Conservation (phyloP, 306 rosid genomes). For the Medicago arabica region DNA sequence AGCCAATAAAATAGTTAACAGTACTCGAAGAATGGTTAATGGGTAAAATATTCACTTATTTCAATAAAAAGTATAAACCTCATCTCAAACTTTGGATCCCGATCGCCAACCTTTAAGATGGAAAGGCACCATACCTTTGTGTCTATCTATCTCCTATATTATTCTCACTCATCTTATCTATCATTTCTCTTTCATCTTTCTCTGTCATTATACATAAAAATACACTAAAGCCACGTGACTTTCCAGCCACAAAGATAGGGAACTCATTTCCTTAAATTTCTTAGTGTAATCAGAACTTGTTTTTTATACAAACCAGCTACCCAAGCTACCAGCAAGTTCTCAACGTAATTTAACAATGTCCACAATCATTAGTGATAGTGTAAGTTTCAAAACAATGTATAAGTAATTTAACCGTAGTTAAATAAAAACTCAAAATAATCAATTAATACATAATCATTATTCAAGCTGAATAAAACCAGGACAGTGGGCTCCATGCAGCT, state of each 20-base stretch:
- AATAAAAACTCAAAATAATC: slow-evolving; percentile 15
- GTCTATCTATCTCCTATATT: too few relatives aligned
- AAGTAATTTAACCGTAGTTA: background rate
- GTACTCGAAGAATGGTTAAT: slow-evolving; percentile 10
- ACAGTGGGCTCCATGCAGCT: slow-evolving; percentile 9
- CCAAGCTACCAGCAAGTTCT: slow-evolving; percentile 29
- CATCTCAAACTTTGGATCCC: too few relatives aligned
- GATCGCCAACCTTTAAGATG: too few relatives aligned
- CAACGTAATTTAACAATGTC: slow-evolving; percentile 5
- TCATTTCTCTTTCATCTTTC: too few relatives aligned
- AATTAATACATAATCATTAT: slow-evolving; percentile 11
- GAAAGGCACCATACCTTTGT: too few relatives aligned
- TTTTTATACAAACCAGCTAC: slow-evolving; percentile 9
- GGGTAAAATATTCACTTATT: background rate
- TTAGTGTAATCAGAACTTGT: slow-evolving; percentile 5
- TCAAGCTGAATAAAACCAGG: slow-evolving; percentile 31
- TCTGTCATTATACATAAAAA: too few relatives aligned
- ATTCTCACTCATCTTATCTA: too few relatives aligned
- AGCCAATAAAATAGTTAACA: background rate
- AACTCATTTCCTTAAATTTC: background rate
- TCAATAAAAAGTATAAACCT: slow-evolving; percentile 11
- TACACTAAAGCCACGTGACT: too few relatives aligned
- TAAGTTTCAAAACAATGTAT: background rate
- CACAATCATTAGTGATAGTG: background rate
- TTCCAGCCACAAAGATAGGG: too few relatives aligned